Evolutionary conservation across 75 land plant genomes (phyloP), one percentile per base, ranked within the genome.

Genomic region (Pinus taeda): DNA sequence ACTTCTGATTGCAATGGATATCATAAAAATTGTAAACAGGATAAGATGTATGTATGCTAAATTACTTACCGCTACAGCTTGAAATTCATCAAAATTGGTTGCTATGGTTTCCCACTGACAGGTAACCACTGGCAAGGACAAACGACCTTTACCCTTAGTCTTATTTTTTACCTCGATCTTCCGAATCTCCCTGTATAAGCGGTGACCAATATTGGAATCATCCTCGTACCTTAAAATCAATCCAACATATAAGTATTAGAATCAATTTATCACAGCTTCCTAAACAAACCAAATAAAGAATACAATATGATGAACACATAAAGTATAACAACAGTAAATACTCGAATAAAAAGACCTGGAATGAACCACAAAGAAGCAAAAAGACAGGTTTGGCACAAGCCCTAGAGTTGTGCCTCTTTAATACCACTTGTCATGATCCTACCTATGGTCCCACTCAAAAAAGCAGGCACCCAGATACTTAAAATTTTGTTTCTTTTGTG

Each of bases 51-150:
- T 69, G 13, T 65, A 42, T n/a, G 3, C 14, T 42, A 15, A 37
- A n/a, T 13, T 64, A 78, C 93, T 84, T 83, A 94, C 93, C 37
- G 98, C 89, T 74, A 97, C 98, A 65, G 84, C 84, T 77, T 88
- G 92, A 73, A 97, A 97, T 82, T 97, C 99, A 81, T 97, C 98
- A 9, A 95, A 84, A 77, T 86, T 95, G 13, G 93, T 93, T 39
- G 99, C 98, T n/a, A 97, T 86, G 15, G 99, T 91, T 79, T 97
- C 99, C 99, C 99, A 97, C 65, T 83, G 82, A 59, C 85, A 88
- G 20, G 90, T 83, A 69, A 84, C 49, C 61, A 76, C 77, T 39
- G 92, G 91, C 73, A 80, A 77, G 11, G 80, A 74, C 1, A 71
- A 65, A 37, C 81, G 75, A 12, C 89, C 95, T 77, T 81, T 89